Evolutionary conservation across 2,329 filamentous ascomycete genomes (phyloP).

Genomic region (Metarhizium rileyi): DNA sequence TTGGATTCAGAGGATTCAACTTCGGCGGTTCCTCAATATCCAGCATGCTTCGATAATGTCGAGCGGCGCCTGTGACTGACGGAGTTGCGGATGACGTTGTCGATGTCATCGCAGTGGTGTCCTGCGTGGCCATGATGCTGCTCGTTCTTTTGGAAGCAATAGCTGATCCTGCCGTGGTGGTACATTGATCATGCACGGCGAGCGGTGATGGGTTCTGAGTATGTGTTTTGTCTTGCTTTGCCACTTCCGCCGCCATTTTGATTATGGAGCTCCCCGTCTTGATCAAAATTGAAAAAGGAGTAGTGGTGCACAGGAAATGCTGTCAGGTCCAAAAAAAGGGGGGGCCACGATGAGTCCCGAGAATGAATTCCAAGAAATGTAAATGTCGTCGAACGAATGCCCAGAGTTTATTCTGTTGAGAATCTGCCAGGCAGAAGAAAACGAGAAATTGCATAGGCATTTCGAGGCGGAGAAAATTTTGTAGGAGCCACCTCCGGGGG

Average conservation of each 20-base stretch:
- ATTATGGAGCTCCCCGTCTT: neutral
- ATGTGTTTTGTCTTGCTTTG: conserved; percentile 33
- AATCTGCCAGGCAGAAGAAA: neutral
- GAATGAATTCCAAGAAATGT: conserved; percentile 33
- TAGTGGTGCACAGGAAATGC: conserved; percentile 15
- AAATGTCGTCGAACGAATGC: conserved; percentile 33
- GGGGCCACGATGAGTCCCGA: conserved; percentile 1
- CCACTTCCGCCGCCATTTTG: conserved; percentile 32
- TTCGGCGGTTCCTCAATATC: conserved; percentile 39
- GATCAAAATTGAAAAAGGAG: conserved; percentile 1
- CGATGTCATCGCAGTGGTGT: conserved; percentile 6
- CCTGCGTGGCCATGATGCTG: conserved; percentile 17
- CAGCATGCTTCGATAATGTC: conserved; percentile 43
- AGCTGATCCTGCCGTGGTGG: neutral
- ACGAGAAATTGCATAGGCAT: conserved; percentile 9
- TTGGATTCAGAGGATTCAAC: conserved; percentile 31
- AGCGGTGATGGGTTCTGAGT: conserved; percentile 41
- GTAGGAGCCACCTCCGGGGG: conserved; percentile 5
- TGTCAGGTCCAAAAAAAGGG: conserved; percentile 22
- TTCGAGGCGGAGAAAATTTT: conserved; percentile 3
- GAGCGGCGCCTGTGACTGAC: conserved; percentile 12
- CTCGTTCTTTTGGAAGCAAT: conserved; percentile 23
- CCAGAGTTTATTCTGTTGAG: conserved; percentile 20
- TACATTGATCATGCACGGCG: conserved; percentile 12
- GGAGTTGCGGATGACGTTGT: conserved; percentile 6